Conservation (phyloP, 805 yeast genomes). For the Cephaloascus fragrans region DNA sequence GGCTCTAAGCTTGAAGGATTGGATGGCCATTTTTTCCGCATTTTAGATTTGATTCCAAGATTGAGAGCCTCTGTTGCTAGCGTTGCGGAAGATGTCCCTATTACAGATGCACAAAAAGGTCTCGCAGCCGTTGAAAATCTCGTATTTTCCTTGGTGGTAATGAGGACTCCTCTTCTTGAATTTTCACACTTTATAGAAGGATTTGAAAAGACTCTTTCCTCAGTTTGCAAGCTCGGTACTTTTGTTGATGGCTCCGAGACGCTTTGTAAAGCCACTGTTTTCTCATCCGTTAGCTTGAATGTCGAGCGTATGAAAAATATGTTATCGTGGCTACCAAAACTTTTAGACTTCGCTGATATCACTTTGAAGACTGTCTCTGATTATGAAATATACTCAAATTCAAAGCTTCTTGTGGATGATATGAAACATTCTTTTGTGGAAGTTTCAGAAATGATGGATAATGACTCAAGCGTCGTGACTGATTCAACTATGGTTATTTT, state of each 20-base stretch:
- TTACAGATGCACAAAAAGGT: constrained; percentile 63
- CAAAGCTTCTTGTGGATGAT: too few species aligned
- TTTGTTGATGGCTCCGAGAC: constrained; percentile 4
- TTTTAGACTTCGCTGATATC: constrained; percentile 22
- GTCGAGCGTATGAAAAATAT: constrained; percentile 8
- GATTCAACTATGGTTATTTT: constrained; percentile 3
- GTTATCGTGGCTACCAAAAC: constrained; percentile 22
- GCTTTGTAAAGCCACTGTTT: constrained; percentile 6
- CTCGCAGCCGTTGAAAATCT: constrained; percentile 70
- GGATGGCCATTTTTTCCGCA: constrained; percentile 51
- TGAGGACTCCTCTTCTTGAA: constrained; percentile 37
- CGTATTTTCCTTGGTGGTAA: constrained; percentile 44
- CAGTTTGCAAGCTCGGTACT: constrained; percentile 9
- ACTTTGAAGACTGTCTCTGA: constrained; percentile 6
- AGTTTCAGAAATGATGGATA: constrained; percentile 9
- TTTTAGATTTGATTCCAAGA: constrained; percentile 75
- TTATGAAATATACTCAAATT: constrained; percentile 2
- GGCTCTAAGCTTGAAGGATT: constrained; percentile 23
- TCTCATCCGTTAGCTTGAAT: constrained; percentile 10
- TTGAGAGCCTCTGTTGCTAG: constrained; percentile 54
- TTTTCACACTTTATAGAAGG: constrained; percentile 12
- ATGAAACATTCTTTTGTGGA: constrained; percentile 4
- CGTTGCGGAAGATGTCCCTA: constrained; percentile 68
- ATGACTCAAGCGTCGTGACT: neutral
- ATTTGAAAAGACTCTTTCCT: constrained; percentile 6